These are phyloP conservation scores for Laburnicola sp. DNA, from an alignment of 2,329 filamentous ascomycete species.

Conservation along the genomic window DNA sequence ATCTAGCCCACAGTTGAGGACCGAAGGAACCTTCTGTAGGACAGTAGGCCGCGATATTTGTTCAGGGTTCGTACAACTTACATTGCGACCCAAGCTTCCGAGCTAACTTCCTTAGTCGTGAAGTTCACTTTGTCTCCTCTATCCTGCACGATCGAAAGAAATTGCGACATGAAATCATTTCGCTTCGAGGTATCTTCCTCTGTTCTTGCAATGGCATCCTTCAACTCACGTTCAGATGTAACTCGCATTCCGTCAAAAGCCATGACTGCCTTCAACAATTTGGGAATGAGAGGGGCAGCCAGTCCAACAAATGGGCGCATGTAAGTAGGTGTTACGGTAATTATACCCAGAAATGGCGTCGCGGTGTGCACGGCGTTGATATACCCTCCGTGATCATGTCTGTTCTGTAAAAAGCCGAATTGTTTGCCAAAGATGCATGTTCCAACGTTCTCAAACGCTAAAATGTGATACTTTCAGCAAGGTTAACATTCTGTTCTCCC, in stretches of 20 bases:
- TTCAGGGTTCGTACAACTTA: conserved; percentile 20
- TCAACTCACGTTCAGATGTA: conserved; percentile 14
- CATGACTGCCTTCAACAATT: conserved; percentile 24
- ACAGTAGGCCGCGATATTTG: not conserved
- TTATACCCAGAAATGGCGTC: conserved; percentile 27
- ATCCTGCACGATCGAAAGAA: conserved; percentile 33
- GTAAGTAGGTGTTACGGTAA: conserved; percentile 14
- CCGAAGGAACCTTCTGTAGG: not conserved
- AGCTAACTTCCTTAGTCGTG: conserved; percentile 26
- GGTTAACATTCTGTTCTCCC: not conserved
- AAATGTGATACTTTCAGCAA: not conserved
- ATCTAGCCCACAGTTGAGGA: no score
- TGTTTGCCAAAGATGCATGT: conserved; percentile 19
- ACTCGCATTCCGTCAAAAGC: conserved; percentile 17
- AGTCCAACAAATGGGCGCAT: conserved; percentile 13
- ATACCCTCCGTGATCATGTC: conserved; percentile 20
- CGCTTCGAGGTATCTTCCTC: conserved; percentile 12
- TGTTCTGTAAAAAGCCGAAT: conserved; percentile 22
- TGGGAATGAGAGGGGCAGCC: conserved; percentile 16
- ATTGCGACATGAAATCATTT: conserved; percentile 35
- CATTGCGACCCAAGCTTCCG: conserved; percentile 33
- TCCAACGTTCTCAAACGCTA: conserved; percentile 25
- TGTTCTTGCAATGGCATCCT: conserved; percentile 10
- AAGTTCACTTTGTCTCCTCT: conserved; percentile 42
- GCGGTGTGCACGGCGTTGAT: conserved; percentile 36